Evolutionary conservation across 192 early-diverging fungal species (phyloP).

Genomic region (Coemansia sp.): DNA sequence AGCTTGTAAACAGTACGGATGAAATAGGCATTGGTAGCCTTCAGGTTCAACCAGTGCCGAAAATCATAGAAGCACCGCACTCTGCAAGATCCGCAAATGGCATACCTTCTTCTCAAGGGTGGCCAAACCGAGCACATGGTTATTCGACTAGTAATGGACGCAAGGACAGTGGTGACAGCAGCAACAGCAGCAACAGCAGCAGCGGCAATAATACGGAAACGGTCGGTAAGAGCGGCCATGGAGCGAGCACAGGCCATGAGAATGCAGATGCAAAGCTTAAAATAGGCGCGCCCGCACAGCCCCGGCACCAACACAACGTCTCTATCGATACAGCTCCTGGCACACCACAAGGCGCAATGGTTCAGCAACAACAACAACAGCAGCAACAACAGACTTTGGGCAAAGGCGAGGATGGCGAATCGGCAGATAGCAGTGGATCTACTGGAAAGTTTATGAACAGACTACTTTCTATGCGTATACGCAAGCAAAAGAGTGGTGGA

Average conservation of each 20-base stretch:
- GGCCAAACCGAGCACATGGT: neutral
- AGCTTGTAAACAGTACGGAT: conserved; percentile 1
- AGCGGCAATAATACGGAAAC: neutral
- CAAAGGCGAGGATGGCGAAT: conserved; percentile 42
- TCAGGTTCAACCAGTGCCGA: neutral
- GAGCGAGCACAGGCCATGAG: neutral
- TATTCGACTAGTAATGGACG: neutral
- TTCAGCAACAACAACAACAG: conserved; percentile 26
- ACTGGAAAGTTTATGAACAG: conserved; percentile 47
- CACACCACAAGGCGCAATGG: conserved; percentile 8
- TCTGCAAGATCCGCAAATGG: neutral
- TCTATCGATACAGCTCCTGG: conserved; percentile 33
- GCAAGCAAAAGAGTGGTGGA: conserved; percentile 36
- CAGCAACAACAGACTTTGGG: conserved; percentile 5
- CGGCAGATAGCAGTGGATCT: conserved; percentile 30
- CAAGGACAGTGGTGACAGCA: conserved; percentile 1
- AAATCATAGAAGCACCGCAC: neutral
- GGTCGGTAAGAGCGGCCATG: neutral
- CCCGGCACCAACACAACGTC: conserved; percentile 35
- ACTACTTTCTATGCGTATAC: conserved; percentile 49
- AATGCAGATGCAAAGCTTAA: neutral
- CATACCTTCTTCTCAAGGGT: neutral
- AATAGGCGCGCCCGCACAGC: neutral
- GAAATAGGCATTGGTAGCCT: conserved; percentile 2
- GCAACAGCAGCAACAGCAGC: neutral